Evolutionary conservation across 768 basidiomycete genomes (phyloP).

Genomic region (Galerina sulciceps): DNA sequence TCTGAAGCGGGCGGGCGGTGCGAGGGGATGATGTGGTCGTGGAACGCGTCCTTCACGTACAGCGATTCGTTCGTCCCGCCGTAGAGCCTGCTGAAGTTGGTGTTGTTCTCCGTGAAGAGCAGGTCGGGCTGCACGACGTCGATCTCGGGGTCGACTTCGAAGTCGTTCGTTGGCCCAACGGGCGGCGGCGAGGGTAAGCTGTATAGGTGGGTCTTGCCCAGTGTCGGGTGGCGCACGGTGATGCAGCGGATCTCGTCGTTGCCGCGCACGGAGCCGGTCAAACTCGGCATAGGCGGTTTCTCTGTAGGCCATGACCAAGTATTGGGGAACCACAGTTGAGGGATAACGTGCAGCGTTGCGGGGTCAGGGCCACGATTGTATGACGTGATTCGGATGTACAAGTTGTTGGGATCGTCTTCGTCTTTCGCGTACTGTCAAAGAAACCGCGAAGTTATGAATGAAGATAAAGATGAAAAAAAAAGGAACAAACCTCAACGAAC

Average conservation of each 20-base stretch:
- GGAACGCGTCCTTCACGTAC: constrained; percentile 97
- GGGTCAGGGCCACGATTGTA: constrained; percentile 98
- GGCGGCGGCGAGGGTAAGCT: constrained; percentile 93
- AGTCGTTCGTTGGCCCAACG: constrained; percentile 71
- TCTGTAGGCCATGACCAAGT: constrained; percentile 94
- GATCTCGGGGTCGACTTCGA: constrained; percentile 63
- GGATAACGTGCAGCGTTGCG: constrained; percentile 91
- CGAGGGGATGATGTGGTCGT: constrained; percentile 91
- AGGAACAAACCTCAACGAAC: constrained; percentile 83
- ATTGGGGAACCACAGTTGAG: constrained; percentile 97
- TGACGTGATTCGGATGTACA: constrained; percentile 92
- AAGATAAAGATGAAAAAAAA: not conserved
- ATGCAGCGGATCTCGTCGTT: constrained; percentile 61
- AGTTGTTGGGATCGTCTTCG: constrained; percentile 83
- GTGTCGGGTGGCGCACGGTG: constrained; percentile 70
- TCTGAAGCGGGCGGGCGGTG: constrained; percentile 71
- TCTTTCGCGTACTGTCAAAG: constrained; percentile 90
- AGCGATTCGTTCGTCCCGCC: constrained; percentile 81
- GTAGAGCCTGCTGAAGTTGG: constrained; percentile 92
- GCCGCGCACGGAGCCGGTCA: constrained; percentile 56
- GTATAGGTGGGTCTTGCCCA: constrained; percentile 83
- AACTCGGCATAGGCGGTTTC: constrained; percentile 65
- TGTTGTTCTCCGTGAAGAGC: constrained; percentile 96
- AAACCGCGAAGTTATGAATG: not conserved
- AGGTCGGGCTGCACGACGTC: constrained; percentile 82